Evolutionary conservation across 73 alveolate genomes (phyloP).

Genomic region (Paramecium octaurelia): DNA sequence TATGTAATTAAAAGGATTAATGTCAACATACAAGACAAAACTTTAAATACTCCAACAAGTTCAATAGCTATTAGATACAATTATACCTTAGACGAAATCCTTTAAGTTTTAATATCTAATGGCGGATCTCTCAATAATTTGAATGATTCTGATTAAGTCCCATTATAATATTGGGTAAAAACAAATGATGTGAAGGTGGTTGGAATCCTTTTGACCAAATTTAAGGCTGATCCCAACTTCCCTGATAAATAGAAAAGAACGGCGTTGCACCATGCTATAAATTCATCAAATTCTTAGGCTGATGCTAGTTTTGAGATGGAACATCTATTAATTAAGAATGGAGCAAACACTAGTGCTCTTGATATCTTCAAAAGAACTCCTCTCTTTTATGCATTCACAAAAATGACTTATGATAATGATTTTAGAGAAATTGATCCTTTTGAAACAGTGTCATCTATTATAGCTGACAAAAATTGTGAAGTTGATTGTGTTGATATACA

Average conservation of each 20-base stretch:
- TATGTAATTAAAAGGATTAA: neutral
- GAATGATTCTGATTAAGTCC: neutral
- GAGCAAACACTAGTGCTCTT: constrained; percentile 68
- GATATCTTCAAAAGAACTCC: constrained; percentile 80
- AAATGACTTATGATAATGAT: constrained; percentile 59
- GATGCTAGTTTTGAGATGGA: constrained; percentile 79
- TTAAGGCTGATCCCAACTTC: constrained; percentile 65
- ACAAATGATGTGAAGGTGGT: constrained; percentile 57
- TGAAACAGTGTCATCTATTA: constrained; percentile 70
- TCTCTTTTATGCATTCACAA: constrained; percentile 80
- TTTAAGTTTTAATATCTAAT: neutral
- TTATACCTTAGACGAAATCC: neutral
- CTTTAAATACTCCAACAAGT: neutral
- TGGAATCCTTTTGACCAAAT: neutral
- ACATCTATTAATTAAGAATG: constrained; percentile 63
- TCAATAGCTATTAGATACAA: neutral
- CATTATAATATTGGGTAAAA: constrained; percentile 9
- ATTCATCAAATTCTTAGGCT: constrained; percentile 69
- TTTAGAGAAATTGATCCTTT: constrained; percentile 74
- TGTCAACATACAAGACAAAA: neutral
- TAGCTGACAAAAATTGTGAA: constrained; percentile 57
- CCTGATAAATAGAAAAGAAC: constrained; percentile 71
- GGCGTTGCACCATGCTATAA: constrained; percentile 76
- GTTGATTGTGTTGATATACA: constrained; percentile 68
- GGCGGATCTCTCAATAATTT: neutral